phyloP scores from a whole-genome alignment of 2,329 filamentous ascomycete genomes.

The Mycocentrospora acerina region DNA sequence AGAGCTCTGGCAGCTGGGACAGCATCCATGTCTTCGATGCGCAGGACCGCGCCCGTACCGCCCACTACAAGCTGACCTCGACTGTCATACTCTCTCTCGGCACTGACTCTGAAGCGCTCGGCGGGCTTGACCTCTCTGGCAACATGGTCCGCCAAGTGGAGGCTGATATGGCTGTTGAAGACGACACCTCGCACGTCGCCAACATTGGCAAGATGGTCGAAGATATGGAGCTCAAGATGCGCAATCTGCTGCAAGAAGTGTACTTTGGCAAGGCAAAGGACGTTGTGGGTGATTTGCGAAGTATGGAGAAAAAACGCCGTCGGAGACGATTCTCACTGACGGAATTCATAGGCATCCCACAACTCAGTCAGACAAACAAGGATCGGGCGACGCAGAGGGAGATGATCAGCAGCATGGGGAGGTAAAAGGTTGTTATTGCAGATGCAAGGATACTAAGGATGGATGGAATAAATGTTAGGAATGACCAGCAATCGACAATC shows the following conservation, averaged over 20 bases:
- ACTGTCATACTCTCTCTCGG: slow-evolving; percentile 92
- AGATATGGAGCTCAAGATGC: slow-evolving; percentile 99
- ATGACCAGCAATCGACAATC: too few relatives aligned
- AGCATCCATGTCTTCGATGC: slow-evolving; percentile 99
- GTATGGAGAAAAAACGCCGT: slow-evolving; percentile 47
- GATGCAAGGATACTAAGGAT: too few relatives aligned
- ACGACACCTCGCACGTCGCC: slow-evolving; percentile 89
- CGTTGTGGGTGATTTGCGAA: slow-evolving; percentile 92
- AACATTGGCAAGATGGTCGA: slow-evolving; percentile 92
- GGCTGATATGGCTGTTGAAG: slow-evolving; percentile 83
- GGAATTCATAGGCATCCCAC: slow-evolving; percentile 60
- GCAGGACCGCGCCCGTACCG: slow-evolving; percentile 84
- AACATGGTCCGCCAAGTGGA: slow-evolving; percentile 99
- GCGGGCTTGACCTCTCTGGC: slow-evolving; percentile 87
- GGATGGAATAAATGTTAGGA: too few relatives aligned
- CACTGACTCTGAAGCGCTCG: slow-evolving; percentile 66
- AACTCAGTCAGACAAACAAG: slow-evolving; percentile 78
- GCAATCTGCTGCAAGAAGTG: slow-evolving; percentile 95
- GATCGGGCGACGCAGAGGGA: slow-evolving; percentile 86
- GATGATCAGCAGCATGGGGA: slow-evolving; percentile 66
- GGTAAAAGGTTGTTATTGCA: too few relatives aligned
- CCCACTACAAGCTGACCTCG: slow-evolving; percentile 96
- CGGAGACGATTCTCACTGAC: slow-evolving; percentile 18
- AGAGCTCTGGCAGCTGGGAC: slow-evolving; percentile 85
- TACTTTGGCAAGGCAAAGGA: slow-evolving; percentile 99